phyloP scores from a whole-genome alignment of 2,329 filamentous ascomycete genomes.

The Fusarium devonianum region DNA sequence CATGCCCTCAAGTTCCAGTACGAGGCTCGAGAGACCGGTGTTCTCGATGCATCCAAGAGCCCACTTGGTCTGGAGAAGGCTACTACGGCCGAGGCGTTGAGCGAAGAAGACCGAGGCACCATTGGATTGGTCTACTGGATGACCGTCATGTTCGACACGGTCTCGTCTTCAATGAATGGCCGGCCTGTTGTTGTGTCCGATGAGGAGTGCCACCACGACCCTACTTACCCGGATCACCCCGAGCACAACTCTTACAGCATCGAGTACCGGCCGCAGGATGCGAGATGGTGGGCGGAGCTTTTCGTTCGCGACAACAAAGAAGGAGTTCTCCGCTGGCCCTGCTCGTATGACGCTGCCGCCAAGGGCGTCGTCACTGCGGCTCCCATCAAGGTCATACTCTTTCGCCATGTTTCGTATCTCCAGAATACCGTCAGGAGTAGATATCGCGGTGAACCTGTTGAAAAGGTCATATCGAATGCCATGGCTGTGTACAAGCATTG shows the following conservation, averaged over 20 bases:
- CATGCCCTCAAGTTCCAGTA: constrained; percentile 48
- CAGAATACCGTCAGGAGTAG: constrained; percentile 58
- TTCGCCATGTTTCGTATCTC: constrained; percentile 62
- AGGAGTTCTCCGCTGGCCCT: constrained; percentile 57
- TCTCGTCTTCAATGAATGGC: constrained; percentile 61
- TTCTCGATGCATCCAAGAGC: constrained; percentile 38
- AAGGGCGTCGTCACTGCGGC: constrained; percentile 59
- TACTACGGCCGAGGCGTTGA: constrained; percentile 32
- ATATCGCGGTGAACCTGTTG: constrained; percentile 49
- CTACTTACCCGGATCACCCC: constrained; percentile 35
- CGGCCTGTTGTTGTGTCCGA: constrained; percentile 48
- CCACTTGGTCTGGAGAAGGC: constrained; percentile 37
- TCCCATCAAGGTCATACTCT: constrained; percentile 66
- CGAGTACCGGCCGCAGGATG: constrained; percentile 35
- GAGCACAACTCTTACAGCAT: constrained; percentile 31
- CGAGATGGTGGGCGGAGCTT: constrained; percentile 45
- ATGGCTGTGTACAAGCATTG: constrained; percentile 62
- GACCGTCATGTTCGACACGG: constrained; percentile 65
- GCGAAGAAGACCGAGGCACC: constrained; percentile 51
- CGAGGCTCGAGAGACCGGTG: constrained; percentile 41
- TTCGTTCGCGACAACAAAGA: constrained; percentile 45
- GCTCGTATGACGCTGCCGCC: constrained; percentile 59
- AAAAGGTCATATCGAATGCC: constrained; percentile 56
- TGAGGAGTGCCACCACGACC: constrained; percentile 51
- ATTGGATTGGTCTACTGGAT: constrained; percentile 67